phyloP scores from a whole-genome alignment of 768 basidiomycete genomes.

The Boletus rubropictus region DNA sequence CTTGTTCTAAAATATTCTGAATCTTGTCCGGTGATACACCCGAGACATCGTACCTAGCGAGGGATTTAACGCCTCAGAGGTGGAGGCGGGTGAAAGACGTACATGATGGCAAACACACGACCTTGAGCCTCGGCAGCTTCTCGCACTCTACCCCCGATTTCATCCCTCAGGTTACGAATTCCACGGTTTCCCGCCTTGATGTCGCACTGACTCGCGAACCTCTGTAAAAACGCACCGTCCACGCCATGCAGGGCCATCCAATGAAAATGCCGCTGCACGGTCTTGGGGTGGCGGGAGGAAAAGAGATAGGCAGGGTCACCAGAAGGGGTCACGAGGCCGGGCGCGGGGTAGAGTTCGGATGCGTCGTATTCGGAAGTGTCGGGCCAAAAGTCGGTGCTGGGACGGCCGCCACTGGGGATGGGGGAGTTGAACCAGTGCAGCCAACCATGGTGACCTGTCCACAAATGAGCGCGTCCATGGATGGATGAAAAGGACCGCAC shows the following conservation, averaged over 20 bases:
- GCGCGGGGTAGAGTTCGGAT: slow-evolving; percentile 64
- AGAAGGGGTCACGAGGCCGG: slow-evolving; percentile 52
- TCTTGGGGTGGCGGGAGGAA: slow-evolving; percentile 70
- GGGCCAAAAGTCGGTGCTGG: slow-evolving; percentile 77
- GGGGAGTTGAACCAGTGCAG: slow-evolving; percentile 78
- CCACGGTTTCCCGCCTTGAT: slow-evolving; percentile 47
- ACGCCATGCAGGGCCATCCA: slow-evolving; percentile 84
- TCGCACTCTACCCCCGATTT: slow-evolving; percentile 63
- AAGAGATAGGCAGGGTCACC: slow-evolving; percentile 67
- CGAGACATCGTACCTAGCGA: slow-evolving; percentile 72
- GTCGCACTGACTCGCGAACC: slow-evolving; percentile 68
- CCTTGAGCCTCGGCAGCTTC: slow-evolving; percentile 78
- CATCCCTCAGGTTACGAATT: slow-evolving; percentile 60
- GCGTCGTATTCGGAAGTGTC: slow-evolving; percentile 65
- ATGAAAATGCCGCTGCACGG: slow-evolving; percentile 50
- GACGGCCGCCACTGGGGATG: slow-evolving; percentile 60
- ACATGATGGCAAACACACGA: slow-evolving; percentile 83
- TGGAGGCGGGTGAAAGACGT: slow-evolving; percentile 22
- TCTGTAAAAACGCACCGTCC: slow-evolving; percentile 77
- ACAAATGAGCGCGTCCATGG: neutral
- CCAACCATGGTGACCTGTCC: slow-evolving; percentile 74
- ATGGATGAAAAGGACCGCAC: slow-evolving; percentile 23
- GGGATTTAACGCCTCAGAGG: neutral
- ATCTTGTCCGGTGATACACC: slow-evolving; percentile 69
- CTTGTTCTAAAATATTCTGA: slow-evolving; percentile 58